Evolutionary conservation across 441 rosid species (phyloP), one percentile per base, ranked within the genome.

Genomic region (Euphorbia celastroides): DNA sequence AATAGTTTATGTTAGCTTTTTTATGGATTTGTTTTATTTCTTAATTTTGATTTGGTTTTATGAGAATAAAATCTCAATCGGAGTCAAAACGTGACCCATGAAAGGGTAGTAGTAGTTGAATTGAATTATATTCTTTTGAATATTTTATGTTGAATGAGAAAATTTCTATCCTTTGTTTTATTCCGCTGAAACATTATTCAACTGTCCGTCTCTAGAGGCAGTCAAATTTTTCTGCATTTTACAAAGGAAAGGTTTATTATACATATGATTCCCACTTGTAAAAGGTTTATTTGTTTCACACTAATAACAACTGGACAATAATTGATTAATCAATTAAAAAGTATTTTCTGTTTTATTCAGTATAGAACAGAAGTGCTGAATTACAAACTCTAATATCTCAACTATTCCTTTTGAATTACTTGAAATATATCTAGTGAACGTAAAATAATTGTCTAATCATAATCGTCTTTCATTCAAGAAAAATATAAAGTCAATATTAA

Each of bases 181-280:
- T 51, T 10, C 26, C 23, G 30, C 42, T n/a, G 38, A 32, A 67
- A 6, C 22, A 51, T 32, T 65, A 48, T 48, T 65, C 65, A 50
- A 72, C 65, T 69, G 69, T 48, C 76, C 60, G 41, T 28, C 23
- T 31, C 65, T 36, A 26, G 73, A 68, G 48, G 23, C 61, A 70
- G 81, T 74, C 70, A 68, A 71, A 51, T 27, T 60, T 71, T 65
- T 60, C 78, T 57, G 71, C 69, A 65, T 74, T n/a, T 64, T 0
- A 25, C 1, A 13, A 34, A 51, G 55, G 19, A 28, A 59, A 9
- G 22, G 28, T 10, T 38, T 38, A 6, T 4, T 5, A 50, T 25
- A 34, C 27, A 31, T 5, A 23, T 46, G 44, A 25, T 23, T 31
- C 54, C 60, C 54, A 36, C 22, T 22, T 11, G 54, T 20, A 41